These are phyloP conservation scores for Gracilaria gracilis DNA, from an alignment of 23 red algal genomes.

Conservation along the genomic window DNA sequence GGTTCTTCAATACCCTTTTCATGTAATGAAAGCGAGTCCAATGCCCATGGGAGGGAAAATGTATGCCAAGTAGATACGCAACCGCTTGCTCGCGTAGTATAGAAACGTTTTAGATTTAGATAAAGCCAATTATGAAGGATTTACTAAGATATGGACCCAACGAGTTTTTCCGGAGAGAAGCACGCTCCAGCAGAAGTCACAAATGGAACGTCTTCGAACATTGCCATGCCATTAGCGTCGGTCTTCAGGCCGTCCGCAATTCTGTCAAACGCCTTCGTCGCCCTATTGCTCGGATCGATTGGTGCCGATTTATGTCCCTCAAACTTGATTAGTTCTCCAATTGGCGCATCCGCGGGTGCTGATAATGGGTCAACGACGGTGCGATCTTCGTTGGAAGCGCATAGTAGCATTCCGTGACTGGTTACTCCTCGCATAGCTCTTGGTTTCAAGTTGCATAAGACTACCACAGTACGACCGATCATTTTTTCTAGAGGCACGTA, in stretches of 20 bases:
- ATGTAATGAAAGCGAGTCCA: background rate
- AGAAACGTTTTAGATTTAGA: background rate
- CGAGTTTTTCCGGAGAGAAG: conserved; percentile 50
- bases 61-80: background rate
- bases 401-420: conserved; percentile 83
- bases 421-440: conserved; percentile 81
- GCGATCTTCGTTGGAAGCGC: conserved; percentile 71
- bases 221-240: conserved; percentile 63
- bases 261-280: conserved; percentile 88
- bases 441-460: conserved; percentile 83
- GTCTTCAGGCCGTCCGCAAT: conserved; percentile 62
- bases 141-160: conserved; percentile 54
- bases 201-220: conserved; percentile 81
- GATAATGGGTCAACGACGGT: conserved; percentile 72
- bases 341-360: conserved; percentile 34
- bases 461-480: conserved; percentile 71
- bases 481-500: conserved; percentile 62
- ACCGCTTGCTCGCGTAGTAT: background rate
- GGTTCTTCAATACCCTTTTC: conserved; percentile 15
- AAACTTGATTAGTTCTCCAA: conserved; percentile 85
- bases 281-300: conserved; percentile 79
- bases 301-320: conserved; percentile 71
- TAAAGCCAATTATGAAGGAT: background rate
- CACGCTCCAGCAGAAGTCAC: conserved; percentile 35
- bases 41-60: background rate